Evolutionary conservation across 2,329 filamentous ascomycete species (phyloP), one percentile per base, ranked within the genome.

Genomic region (Aureobasidium sp.): DNA sequence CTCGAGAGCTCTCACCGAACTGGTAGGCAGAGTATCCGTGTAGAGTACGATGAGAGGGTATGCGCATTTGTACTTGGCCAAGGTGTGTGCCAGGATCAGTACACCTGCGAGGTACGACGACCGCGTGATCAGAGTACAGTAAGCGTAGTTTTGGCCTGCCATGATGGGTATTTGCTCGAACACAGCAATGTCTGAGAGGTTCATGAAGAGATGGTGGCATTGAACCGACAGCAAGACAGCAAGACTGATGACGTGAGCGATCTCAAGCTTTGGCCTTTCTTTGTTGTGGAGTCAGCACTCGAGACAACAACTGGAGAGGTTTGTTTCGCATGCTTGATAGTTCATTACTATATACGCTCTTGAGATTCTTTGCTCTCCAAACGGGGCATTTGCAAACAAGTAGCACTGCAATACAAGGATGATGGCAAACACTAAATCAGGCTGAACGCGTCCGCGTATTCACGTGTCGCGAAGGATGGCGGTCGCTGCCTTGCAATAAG

Each of bases 101-200:
- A 76, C 74, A 30, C 76, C 77, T 12, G 76, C 71, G 5, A 79
- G 69, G 59, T 79, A 79, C 17, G 71, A 74, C 4, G 72, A 66
- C n/a, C 72, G 69, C 1, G 76, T 79, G 27, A 79, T 70, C 25
- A 79, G 68, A 1, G 76, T 79, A 16, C 73, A 70, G 62, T 76
- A 79, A 3, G 73, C 72, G 50, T 68, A 62, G 22, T 55, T 55
- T 11, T 45, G 22, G 14, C 47, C 25, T 16, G 27, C 34, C 51
- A 54, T 54, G 40, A 47, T 41, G 40, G 41, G 35, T 14, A 35
- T 3, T 29, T 37, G 48, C 7, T 41, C 19, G 11, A 12, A 6
- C 10, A 52, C 6, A n/a, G 21, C 17, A 24, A 24, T 41, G 16
- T 11, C 34, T 10, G 47, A 24, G 7, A 32, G 14, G 6, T 42